Conservation (phyloP, 2,329 filamentous ascomycete genomes). For the Phialophora chinensis region DNA sequence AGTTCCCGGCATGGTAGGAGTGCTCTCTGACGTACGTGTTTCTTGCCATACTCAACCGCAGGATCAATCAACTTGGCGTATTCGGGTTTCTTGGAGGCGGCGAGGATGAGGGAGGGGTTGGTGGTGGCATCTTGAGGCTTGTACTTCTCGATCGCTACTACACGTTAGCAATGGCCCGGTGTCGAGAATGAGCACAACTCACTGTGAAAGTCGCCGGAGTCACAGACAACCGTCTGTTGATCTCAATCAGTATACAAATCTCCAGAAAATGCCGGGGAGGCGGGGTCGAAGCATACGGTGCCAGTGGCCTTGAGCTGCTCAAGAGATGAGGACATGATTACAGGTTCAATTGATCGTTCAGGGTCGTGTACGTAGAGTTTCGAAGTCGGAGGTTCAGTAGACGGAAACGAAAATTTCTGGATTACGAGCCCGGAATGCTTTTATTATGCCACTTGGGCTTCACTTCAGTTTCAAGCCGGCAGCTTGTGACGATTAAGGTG, state of each 20-base stretch:
- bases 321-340: slow-evolving; percentile 80
- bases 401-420: neutral
- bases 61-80: slow-evolving; percentile 90
- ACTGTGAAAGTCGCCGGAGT: slow-evolving; percentile 90
- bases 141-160: slow-evolving; percentile 94
- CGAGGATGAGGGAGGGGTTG: slow-evolving; percentile 98
- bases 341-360: neutral
- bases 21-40: slow-evolving; percentile 58
- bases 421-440: neutral
- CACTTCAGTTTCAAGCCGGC: neutral
- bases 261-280: slow-evolving; percentile 23
- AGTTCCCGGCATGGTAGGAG: neutral
- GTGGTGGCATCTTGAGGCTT: slow-evolving; percentile 99
- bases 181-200: slow-evolving; percentile 49
- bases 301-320: slow-evolving; percentile 96
- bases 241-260: slow-evolving; percentile 17
- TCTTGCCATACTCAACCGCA: slow-evolving; percentile 85
- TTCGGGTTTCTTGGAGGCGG: slow-evolving; percentile 96
- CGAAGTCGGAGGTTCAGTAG: neutral
- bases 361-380: neutral
- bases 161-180: slow-evolving; percentile 37
- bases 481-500: slow-evolving; percentile 1
- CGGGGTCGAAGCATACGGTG: slow-evolving; percentile 72
- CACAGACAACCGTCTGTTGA: slow-evolving; percentile 85
- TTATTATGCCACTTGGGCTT: slow-evolving; percentile 1